These are phyloP conservation scores for Trichosanthes cucumerina DNA, from an alignment of 306 rosid species.

Conservation along the genomic window DNA sequence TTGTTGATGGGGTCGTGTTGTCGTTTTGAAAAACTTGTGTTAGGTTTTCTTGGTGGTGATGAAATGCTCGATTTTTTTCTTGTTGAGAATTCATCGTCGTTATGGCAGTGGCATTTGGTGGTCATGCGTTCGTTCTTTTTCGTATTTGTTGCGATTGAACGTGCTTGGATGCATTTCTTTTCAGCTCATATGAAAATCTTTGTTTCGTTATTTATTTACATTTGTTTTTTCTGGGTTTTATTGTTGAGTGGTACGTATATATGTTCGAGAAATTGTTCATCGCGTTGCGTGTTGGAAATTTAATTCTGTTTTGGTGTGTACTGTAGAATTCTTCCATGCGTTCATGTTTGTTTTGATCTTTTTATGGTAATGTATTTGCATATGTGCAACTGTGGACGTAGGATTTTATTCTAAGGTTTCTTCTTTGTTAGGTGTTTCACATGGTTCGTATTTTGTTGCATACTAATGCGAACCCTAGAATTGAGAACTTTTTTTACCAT, in stretches of 20 bases:
- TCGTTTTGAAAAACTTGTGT: neutral
- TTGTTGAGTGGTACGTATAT: neutral
- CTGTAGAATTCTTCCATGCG: neutral
- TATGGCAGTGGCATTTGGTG: neutral
- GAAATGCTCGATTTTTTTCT: neutral
- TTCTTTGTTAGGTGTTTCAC: neutral
- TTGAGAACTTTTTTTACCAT: neutral
- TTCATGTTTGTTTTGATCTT: neutral
- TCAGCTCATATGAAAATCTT: neutral
- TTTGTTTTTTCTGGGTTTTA: neutral
- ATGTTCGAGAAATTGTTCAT: neutral
- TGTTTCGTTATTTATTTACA: neutral
- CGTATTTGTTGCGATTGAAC: neutral
- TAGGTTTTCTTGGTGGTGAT: constrained; percentile 1
- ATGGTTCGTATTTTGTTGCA: neutral
- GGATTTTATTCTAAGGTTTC: neutral
- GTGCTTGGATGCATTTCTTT: neutral
- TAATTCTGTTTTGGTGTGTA: neutral
- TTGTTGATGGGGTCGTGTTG: neutral
- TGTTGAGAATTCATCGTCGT: constrained; percentile 6
- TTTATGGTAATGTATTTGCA: neutral
- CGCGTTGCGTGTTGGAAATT: neutral
- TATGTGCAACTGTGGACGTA: neutral
- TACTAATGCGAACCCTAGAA: neutral
- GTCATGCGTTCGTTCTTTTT: neutral